Evolutionary conservation across 208 protist species (phyloP).

Genomic region (Leishmania aethiopica): DNA sequence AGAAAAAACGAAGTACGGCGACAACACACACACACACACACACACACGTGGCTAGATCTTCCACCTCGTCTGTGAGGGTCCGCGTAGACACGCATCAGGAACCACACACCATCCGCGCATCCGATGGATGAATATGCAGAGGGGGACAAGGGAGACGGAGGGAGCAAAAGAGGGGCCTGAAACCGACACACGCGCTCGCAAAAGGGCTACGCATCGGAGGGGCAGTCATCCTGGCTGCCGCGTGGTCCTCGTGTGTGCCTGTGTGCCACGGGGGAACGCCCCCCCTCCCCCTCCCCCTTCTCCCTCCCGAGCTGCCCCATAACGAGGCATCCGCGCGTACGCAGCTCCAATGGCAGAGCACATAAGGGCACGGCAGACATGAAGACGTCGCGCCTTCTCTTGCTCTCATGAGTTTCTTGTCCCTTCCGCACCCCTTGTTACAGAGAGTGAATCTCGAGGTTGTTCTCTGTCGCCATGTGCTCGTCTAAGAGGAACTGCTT

Average conservation of each 20-base stretch:
- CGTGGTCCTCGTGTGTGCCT: neutral
- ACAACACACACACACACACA: too few relatives aligned
- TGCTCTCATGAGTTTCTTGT: neutral
- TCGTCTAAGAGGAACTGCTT: conserved; percentile 94
- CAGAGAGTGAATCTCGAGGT: conserved; percentile 96
- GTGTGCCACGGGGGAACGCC: neutral
- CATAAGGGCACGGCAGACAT: neutral
- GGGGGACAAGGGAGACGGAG: neutral
- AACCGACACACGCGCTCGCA: neutral
- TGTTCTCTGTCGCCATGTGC: conserved; percentile 81
- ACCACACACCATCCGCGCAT: neutral
- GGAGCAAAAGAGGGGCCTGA: neutral
- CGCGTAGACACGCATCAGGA: neutral
- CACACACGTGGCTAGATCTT: neutral
- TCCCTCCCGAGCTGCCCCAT: neutral
- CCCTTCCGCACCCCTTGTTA: conserved; percentile 39
- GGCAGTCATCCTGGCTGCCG: neutral
- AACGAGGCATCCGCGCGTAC: neutral
- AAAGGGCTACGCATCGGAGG: neutral
- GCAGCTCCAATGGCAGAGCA: neutral
- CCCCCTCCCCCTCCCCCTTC: neutral
- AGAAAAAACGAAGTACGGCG: too few relatives aligned
- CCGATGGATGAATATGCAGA: neutral
- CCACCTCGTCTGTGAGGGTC: neutral
- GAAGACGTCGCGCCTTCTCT: neutral